Evolutionary conservation across 371 early-diverging fungal species (phyloP), one percentile per base, ranked within the genome.

Genomic region (Apophysomyces ossiformis): DNA sequence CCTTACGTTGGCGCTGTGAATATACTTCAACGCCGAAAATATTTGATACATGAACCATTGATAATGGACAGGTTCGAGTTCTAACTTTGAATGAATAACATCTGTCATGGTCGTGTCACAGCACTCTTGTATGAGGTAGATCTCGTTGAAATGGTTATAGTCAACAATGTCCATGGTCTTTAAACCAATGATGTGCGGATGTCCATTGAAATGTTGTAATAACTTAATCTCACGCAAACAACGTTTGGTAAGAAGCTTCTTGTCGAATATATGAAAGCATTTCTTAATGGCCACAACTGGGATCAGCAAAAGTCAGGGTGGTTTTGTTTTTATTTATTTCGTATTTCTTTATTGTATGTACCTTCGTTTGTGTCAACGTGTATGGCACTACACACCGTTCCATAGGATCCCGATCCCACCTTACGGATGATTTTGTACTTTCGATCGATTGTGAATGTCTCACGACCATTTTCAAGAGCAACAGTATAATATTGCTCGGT

Each of bases 91-190:
- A 50, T 90, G 89, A 68, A 96, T 95, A 63, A 96, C 92, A 65
- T 95, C 96, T 71, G 93, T 93, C 73, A 96, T 79, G 63, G 95
- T 96, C 37, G 96, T 95, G 73, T 96, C 96, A 89, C 95, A 95
- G 63, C 95, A 85, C 69, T 89, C 87, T 63, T 91, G 75, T 44
- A 76, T 68, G 18, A 83, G 60, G 36, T 87, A 89, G 21, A 93
- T 83, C 70, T 93, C 93, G 72, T 92, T 89, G 62, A 92, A 93
- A 65, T 79, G 69, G 38, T 72, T 71, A 58, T 80, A 72, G 71
- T 91, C 84, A 16, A 87, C 86, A 54, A 90, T 88, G 63, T 91
- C 90, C 74, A 93, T 82, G 59, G 87, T 89, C 60, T 84, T 72
- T 47, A 93, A 75, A 50, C 86, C 85, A 65, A 90, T 91, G 64